These are phyloP conservation scores for Penicillium sp. DNA, from an alignment of 2,329 filamentous ascomycete species.

Conservation along the genomic window DNA sequence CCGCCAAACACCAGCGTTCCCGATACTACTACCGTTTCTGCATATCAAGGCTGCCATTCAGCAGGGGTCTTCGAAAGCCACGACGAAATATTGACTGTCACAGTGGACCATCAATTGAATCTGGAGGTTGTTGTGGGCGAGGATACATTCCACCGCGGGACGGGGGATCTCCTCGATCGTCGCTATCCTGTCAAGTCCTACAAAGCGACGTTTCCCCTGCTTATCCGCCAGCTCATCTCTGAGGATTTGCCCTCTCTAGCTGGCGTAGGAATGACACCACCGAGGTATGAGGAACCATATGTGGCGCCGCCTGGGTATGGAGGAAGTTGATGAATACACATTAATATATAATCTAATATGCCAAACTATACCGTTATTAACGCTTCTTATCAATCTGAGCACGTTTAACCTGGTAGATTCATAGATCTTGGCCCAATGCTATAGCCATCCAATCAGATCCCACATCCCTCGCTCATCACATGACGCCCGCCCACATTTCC, in stretches of 20 bases:
- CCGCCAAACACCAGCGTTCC: background rate
- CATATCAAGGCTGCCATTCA: background rate
- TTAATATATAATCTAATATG: too few relatives aligned
- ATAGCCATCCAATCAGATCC: background rate
- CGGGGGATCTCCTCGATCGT: background rate
- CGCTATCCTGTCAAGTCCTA: background rate
- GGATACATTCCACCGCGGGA: background rate
- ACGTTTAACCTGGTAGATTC: background rate
- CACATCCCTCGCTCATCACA: background rate
- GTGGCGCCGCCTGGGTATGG: background rate
- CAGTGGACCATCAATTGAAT: background rate
- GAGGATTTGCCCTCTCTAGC: background rate
- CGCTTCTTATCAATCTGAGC: too few relatives aligned
- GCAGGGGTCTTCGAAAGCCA: background rate
- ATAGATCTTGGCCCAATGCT: background rate
- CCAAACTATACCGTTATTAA: too few relatives aligned
- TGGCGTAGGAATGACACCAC: background rate
- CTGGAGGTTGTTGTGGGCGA: constrained; percentile 2
- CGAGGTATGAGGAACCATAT: background rate
- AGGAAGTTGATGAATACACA: background rate
- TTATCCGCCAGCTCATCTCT: background rate
- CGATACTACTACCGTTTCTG: background rate
- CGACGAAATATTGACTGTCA: background rate
- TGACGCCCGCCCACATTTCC: background rate
- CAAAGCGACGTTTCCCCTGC: background rate